phyloP scores from a whole-genome alignment of 495 filamentous ascomycete species.

The Terfezia claveryi region DNA sequence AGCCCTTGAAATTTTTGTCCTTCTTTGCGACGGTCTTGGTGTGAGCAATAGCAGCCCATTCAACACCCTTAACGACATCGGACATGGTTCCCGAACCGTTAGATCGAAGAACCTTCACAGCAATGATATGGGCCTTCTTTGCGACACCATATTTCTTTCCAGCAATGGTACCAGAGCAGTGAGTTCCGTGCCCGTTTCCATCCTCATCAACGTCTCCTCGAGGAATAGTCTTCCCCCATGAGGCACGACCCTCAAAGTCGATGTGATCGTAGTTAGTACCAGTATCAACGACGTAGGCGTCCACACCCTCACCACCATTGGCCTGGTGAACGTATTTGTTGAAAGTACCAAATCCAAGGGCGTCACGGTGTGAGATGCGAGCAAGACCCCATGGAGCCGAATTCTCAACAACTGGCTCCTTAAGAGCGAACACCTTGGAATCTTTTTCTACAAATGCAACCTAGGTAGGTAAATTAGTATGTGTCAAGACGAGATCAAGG shows the following conservation, averaged over 20 bases:
- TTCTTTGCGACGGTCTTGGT: constrained; percentile 49
- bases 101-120: constrained; percentile 92
- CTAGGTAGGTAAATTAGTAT: constrained; percentile 25
- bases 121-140: constrained; percentile 92
- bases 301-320: constrained; percentile 89
- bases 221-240: constrained; percentile 95
- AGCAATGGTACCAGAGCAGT: constrained; percentile 94
- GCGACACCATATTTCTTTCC: constrained; percentile 98
- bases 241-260: constrained; percentile 88
- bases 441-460: constrained; percentile 94
- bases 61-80: constrained; percentile 94
- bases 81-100: constrained; percentile 97
- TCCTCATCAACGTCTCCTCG: constrained; percentile 61
- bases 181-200: constrained; percentile 97
- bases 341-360: constrained; percentile 70
- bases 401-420: constrained; percentile 44
- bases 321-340: constrained; percentile 92
- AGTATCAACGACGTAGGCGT: constrained; percentile 97
- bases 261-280: constrained; percentile 85
- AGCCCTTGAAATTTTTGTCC: constrained; percentile 92
- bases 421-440: constrained; percentile 65
- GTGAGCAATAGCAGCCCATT: constrained; percentile 74
- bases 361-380: constrained; percentile 83
- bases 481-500: constrained; percentile 1
- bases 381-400: constrained; percentile 94